Percentiles rank a stretch among this genome's conserved stretches.
Evolutionary conservation across 73 alveolate genomes (phyloP).

Genomic region (Chromera velia): DNA sequence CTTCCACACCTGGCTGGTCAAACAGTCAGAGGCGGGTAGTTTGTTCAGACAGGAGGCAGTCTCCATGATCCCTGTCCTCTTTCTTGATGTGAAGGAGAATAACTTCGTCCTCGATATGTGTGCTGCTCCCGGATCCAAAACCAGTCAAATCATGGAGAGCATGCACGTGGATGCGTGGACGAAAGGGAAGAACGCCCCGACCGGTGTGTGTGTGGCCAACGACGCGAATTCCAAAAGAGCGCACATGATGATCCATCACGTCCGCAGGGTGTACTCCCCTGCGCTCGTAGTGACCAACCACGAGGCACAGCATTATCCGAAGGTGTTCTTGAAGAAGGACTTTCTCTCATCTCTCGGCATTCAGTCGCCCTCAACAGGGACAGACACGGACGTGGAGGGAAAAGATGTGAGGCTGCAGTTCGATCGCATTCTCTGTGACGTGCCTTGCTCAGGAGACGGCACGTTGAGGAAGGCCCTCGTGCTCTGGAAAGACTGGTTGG

Average conservation of each 20-base stretch:
- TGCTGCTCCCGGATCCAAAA: constrained; percentile 99
- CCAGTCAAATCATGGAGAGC: constrained; percentile 85
- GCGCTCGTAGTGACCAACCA: neutral
- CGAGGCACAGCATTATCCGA: neutral
- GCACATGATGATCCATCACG: neutral
- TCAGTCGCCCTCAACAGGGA: neutral
- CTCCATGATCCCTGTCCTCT: constrained; percentile 91
- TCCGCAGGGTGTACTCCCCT: neutral
- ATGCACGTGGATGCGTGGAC: too few species aligned
- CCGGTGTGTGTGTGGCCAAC: neutral
- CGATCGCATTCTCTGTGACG: constrained; percentile 20
- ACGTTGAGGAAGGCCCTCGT: constrained; percentile 92
- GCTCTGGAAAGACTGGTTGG: constrained; percentile 90
- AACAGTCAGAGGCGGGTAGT: neutral
- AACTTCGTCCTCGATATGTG: constrained; percentile 80
- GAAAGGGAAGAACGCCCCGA: neutral
- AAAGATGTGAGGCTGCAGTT: neutral
- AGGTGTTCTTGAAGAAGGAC: neutral
- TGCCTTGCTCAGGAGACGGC: constrained; percentile 99
- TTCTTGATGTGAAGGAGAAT: constrained; percentile 55
- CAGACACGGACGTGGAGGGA: neutral
- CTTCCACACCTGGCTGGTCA: neutral
- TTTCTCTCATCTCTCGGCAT: neutral
- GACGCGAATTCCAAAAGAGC: neutral
- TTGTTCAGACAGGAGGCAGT: constrained; percentile 75